Percentiles rank a stretch among this genome's conserved stretches.
These are phyloP conservation scores for Ophiostoma perfectum DNA, from an alignment of 2,329 filamentous ascomycete genomes.

Conservation along the genomic window DNA sequence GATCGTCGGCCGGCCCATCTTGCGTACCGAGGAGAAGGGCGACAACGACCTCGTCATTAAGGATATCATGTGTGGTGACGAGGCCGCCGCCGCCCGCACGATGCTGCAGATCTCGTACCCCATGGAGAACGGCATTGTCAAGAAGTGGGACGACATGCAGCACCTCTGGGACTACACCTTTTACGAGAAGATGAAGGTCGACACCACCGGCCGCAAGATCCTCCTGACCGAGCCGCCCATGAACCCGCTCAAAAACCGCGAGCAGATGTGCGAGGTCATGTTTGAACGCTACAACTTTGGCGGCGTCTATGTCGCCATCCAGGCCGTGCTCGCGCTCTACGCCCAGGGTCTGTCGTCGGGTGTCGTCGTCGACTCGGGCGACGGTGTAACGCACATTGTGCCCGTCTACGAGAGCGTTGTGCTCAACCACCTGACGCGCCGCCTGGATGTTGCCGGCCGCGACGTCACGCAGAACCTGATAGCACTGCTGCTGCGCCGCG, in stretches of 20 bases:
- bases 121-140: slow-evolving; percentile 99
- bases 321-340: slow-evolving; percentile 92
- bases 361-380: slow-evolving; percentile 97
- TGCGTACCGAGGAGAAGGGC: slow-evolving; percentile 84
- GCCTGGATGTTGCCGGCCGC: slow-evolving; percentile 90
- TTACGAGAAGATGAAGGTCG: slow-evolving; percentile 90
- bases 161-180: slow-evolving; percentile 99
- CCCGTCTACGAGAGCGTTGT: slow-evolving; percentile 98
- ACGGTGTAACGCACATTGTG: slow-evolving; percentile 97
- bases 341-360: slow-evolving; percentile 89
- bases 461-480: slow-evolving; percentile 99
- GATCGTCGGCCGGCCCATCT: slow-evolving; percentile 94
- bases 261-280: slow-evolving; percentile 99
- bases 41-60: slow-evolving; percentile 65
- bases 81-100: slow-evolving; percentile 88
- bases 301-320: slow-evolving; percentile 95
- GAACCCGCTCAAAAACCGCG: slow-evolving; percentile 94
- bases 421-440: slow-evolving; percentile 89
- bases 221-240: slow-evolving; percentile 70
- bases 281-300: slow-evolving; percentile 95
- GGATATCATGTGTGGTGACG: slow-evolving; percentile 99
- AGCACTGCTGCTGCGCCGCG: slow-evolving; percentile 83
- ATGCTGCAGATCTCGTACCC: slow-evolving; percentile 99
- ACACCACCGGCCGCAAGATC: slow-evolving; percentile 90
- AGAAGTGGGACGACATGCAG: slow-evolving; percentile 99